Percentiles rank a stretch among this genome's conserved stretches.
Evolutionary conservation across 2,329 filamentous ascomycete species (phyloP).

Genomic region (Alternaria consortialis): DNA sequence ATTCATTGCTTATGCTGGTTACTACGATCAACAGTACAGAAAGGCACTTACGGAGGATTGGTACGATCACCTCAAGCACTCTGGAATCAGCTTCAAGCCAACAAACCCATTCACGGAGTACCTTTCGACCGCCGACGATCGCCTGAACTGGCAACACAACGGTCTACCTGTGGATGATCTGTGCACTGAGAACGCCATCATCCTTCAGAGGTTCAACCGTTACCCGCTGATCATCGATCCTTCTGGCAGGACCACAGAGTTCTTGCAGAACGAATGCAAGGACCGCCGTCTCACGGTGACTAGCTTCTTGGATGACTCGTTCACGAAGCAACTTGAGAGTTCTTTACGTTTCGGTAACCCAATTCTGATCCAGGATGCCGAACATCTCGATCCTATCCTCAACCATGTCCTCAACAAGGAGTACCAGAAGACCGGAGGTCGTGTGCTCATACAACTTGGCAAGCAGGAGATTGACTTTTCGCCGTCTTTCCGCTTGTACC

Average conservation of each 20-base stretch:
- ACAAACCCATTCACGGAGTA: slow-evolving; percentile 97
- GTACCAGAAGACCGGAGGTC: slow-evolving; percentile 97
- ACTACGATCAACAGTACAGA: slow-evolving; percentile 97
- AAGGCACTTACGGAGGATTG: slow-evolving; percentile 98
- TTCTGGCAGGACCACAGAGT: slow-evolving; percentile 92
- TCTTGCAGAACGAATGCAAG: slow-evolving; percentile 92
- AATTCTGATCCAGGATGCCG: slow-evolving; percentile 97
- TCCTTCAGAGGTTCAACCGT: slow-evolving; percentile 96
- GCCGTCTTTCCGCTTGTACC: slow-evolving; percentile 91
- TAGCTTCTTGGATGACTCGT: slow-evolving; percentile 96
- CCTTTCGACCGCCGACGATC: slow-evolving; percentile 93
- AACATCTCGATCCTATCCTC: slow-evolving; percentile 94
- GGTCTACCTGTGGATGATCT: slow-evolving; percentile 93
- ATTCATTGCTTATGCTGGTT: slow-evolving; percentile 94
- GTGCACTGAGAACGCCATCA: slow-evolving; percentile 98
- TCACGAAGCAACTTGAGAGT: slow-evolving; percentile 97
- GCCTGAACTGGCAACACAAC: slow-evolving; percentile 93
- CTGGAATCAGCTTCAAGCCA: slow-evolving; percentile 91
- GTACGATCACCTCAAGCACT: slow-evolving; percentile 90
- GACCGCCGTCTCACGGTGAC: slow-evolving; percentile 94
- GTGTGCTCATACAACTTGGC: slow-evolving; percentile 96
- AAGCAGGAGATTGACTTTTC: slow-evolving; percentile 99
- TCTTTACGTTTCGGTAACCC: slow-evolving; percentile 97
- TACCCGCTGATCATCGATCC: slow-evolving; percentile 99
- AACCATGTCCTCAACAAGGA: slow-evolving; percentile 99